Conservation (phyloP, 805 yeast species). For the Blastobotrys muscicola region DNA sequence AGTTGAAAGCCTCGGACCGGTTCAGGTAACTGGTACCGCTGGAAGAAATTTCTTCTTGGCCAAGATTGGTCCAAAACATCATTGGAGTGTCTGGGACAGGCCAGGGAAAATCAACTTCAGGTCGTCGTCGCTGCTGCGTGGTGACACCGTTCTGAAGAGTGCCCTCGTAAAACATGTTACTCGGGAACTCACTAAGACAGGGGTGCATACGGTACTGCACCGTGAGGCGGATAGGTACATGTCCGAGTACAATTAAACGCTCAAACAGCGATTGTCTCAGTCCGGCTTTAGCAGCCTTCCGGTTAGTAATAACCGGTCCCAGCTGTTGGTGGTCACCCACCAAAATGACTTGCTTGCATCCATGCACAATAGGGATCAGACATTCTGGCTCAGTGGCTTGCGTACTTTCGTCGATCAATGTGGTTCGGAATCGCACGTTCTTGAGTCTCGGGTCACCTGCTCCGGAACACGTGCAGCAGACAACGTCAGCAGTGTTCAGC, state of each 20-base stretch:
- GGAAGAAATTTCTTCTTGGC: slow-evolving; percentile 78
- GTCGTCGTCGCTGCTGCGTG: slow-evolving; percentile 52
- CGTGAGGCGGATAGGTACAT: slow-evolving; percentile 74
- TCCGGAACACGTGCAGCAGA: slow-evolving; percentile 88
- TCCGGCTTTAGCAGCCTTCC: slow-evolving; percentile 79
- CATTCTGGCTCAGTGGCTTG: slow-evolving; percentile 93
- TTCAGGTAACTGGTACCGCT: slow-evolving; percentile 77
- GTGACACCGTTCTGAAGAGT: slow-evolving; percentile 87
- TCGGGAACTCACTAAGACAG: slow-evolving; percentile 72
- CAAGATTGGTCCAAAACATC: slow-evolving; percentile 92
- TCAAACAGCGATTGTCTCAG: slow-evolving; percentile 80
- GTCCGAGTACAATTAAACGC: slow-evolving; percentile 71
- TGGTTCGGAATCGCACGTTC: slow-evolving; percentile 55
- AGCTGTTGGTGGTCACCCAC: slow-evolving; percentile 96
- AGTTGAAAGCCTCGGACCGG: slow-evolving; percentile 82
- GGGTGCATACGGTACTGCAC: slow-evolving; percentile 97
- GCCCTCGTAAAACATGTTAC: slow-evolving; percentile 90
- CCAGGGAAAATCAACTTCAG: slow-evolving; percentile 73
- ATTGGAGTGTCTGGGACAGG: slow-evolving; percentile 76
- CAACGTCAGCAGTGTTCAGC: slow-evolving; percentile 56
- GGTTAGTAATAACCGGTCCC: slow-evolving; percentile 82
- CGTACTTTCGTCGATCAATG: slow-evolving; percentile 84
- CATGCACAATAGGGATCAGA: slow-evolving; percentile 78
- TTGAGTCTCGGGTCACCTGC: slow-evolving; percentile 70
- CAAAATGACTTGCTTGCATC: slow-evolving; percentile 78